phyloP scores from a whole-genome alignment of 2,329 filamentous ascomycete genomes.

The Penicillium capsulatum region DNA sequence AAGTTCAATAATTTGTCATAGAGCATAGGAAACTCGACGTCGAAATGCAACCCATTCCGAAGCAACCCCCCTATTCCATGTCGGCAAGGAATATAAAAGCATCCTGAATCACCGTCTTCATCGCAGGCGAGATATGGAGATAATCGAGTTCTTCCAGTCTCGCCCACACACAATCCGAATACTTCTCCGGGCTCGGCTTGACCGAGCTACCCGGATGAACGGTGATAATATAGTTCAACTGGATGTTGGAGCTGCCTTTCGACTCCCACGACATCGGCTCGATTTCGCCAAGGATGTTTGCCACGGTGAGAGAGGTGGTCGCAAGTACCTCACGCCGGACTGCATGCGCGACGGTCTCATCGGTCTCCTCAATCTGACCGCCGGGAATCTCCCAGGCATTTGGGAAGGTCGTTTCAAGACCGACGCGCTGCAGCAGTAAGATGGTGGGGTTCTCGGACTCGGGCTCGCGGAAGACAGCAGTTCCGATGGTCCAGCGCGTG shows the following conservation, averaged over 20 bases:
- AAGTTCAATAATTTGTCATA: too few relatives aligned
- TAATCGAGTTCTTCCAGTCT: slow-evolving; percentile 1
- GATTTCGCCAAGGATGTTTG: neutral
- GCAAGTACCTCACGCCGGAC: neutral
- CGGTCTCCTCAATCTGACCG: slow-evolving; percentile 1
- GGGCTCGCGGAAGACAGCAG: slow-evolving; percentile 1
- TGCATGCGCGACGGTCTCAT: slow-evolving; percentile 1
- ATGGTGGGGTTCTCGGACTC: neutral
- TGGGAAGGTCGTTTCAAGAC: slow-evolving; percentile 1
- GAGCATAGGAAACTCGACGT: too few relatives aligned
- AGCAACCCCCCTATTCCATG: neutral
- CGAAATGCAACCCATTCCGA: too few relatives aligned
- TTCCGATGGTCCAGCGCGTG: neutral
- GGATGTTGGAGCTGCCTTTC: neutral
- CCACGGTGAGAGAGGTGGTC: slow-evolving; percentile 1
- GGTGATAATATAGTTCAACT: slow-evolving; percentile 2
- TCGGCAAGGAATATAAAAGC: neutral
- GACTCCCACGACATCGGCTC: slow-evolving; percentile 1
- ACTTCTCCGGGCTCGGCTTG: slow-evolving; percentile 1
- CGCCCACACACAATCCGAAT: slow-evolving; percentile 1
- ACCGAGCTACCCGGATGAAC: slow-evolving; percentile 1
- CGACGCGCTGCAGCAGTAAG: slow-evolving; percentile 1
- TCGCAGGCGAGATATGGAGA: neutral
- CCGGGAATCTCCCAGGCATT: slow-evolving; percentile 1
- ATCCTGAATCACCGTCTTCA: slow-evolving; percentile 1